These are phyloP conservation scores for Podaxis sp. DNA, from an alignment of 768 basidiomycete genomes.

Conservation along the genomic window DNA sequence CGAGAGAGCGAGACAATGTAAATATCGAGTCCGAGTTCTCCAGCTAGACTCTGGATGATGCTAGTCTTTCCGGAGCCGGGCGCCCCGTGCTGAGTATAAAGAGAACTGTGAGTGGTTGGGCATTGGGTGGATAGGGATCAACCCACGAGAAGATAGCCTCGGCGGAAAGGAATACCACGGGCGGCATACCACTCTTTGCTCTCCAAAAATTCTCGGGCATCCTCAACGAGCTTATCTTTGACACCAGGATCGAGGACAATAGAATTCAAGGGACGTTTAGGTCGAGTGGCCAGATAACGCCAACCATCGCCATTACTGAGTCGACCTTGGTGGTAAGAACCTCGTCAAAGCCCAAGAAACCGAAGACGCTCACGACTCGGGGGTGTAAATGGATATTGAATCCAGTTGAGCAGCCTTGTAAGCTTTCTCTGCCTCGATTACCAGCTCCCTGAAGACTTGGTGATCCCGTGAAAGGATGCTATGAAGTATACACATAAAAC, in stretches of 20 bases:
- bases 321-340: not conserved
- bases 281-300: slow-evolving; percentile 50
- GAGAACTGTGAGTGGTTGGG: not conserved
- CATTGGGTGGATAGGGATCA: not conserved
- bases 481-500: not conserved
- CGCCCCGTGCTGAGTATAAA: slow-evolving; percentile 50
- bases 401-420: slow-evolving; percentile 51
- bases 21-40: slow-evolving; percentile 71
- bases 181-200: slow-evolving; percentile 71
- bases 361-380: slow-evolving; percentile 30
- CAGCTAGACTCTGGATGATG: slow-evolving; percentile 70
- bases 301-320: slow-evolving; percentile 34
- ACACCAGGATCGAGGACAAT: slow-evolving; percentile 71
- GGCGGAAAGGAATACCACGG: slow-evolving; percentile 77
- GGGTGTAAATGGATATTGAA: slow-evolving; percentile 48
- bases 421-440: slow-evolving; percentile 47
- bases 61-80: slow-evolving; percentile 80
- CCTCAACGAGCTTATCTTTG: slow-evolving; percentile 58
- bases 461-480: slow-evolving; percentile 50
- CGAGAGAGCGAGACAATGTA: slow-evolving; percentile 70
- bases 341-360: not conserved
- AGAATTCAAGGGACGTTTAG: slow-evolving; percentile 62
- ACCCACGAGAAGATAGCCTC: slow-evolving; percentile 64
- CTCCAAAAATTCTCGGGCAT: slow-evolving; percentile 65
- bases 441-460: slow-evolving; percentile 42